A percentile compares a stretch with the other conserved stretches of the same genome.
Conservation (phyloP, 2,329 filamentous ascomycete genomes). For the Moelleriella libera region DNA sequence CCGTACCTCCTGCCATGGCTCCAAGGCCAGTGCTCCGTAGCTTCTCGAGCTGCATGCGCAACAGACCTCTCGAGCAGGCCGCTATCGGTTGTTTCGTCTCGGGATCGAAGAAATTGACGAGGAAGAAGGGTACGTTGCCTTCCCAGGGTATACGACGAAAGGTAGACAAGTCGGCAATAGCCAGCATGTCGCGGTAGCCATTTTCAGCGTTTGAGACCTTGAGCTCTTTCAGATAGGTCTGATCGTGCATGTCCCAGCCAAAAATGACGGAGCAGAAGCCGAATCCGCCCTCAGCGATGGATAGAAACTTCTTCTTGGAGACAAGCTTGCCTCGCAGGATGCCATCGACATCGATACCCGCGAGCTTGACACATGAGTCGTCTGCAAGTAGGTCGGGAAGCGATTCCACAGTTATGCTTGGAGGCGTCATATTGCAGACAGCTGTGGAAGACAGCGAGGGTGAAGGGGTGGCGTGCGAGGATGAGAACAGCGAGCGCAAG, state of each 20-base stretch:
- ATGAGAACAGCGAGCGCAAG: not conserved
- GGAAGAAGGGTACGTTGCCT: conserved; percentile 70
- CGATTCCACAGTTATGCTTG: conserved; percentile 41
- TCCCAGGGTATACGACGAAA: conserved; percentile 89
- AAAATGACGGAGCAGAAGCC: conserved; percentile 93
- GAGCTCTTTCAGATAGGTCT: conserved; percentile 75
- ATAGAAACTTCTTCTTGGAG: conserved; percentile 85
- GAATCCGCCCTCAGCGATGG: conserved; percentile 66
- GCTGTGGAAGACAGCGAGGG: not conserved
- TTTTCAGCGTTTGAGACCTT: conserved; percentile 82
- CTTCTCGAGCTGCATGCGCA: conserved; percentile 55
- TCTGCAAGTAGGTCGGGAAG: conserved; percentile 52
- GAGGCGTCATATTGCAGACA: not conserved
- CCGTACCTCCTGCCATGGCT: conserved; percentile 52
- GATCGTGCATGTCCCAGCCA: conserved; percentile 95
- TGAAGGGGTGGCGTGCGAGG: not conserved
- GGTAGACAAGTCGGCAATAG: conserved; percentile 62
- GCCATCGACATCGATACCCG: conserved; percentile 77
- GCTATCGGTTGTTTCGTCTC: conserved; percentile 58
- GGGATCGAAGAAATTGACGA: conserved; percentile 72
- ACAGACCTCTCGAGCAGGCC: conserved; percentile 65
- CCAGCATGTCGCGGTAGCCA: conserved; percentile 75
- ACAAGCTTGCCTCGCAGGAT: conserved; percentile 80
- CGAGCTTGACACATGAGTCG: conserved; percentile 74
- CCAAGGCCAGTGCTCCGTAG: conserved; percentile 53